Evolutionary conservation across 2,329 filamentous ascomycete genomes (phyloP), one percentile per base, ranked within the genome.

Genomic region (Pseudocercospora vitis): DNA sequence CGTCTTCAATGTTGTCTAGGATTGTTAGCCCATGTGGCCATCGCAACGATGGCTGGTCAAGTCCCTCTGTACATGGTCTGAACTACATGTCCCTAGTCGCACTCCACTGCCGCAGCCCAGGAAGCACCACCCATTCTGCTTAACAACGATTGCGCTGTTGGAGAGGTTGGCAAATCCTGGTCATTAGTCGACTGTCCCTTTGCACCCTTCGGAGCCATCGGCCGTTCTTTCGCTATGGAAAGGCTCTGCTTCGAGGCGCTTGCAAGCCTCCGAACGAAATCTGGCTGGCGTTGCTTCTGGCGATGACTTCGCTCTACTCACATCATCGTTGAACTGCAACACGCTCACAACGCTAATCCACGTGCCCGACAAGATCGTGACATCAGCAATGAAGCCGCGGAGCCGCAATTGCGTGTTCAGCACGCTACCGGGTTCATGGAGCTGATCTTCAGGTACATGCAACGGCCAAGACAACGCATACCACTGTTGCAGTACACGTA

Each of bases 381-480:
- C 37, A 42, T 42, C 37, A 26, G 37, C 37, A 42, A 12, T 21
- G 37, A 42, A 11, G 12, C 37, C 16, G 37, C 37, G 24, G 37
- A 26, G 37, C 37, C 37, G 37, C 21, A 21, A 42, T 42, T 42
- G 37, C 37, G 37, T 32, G 44, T 32, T 21, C 14, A 40, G 16
- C 18, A 14, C 16, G 44, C 26, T 33, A 47, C 26, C 44, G 24
- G 44, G 28, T 47, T 18, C 14, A 2, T 32, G 26, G 26, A 47
- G 29, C 44, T 14, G 44, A 47, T 47, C 44, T 47, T 47, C 44
- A 47, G 44, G 44, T 21, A 47, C 44, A 47, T 8, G 21, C 37
- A 42, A 23, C 19, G 18, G 44, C 44, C 44, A 47, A 47, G 44
- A 47, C 19, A 47, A 12, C n/a, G 14, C 29, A 12, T 33, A 4